Evolutionary conservation across 306 rosid genomes (phyloP), one percentile per base, ranked within the genome.

Genomic region (Quercus berberidifolia): DNA sequence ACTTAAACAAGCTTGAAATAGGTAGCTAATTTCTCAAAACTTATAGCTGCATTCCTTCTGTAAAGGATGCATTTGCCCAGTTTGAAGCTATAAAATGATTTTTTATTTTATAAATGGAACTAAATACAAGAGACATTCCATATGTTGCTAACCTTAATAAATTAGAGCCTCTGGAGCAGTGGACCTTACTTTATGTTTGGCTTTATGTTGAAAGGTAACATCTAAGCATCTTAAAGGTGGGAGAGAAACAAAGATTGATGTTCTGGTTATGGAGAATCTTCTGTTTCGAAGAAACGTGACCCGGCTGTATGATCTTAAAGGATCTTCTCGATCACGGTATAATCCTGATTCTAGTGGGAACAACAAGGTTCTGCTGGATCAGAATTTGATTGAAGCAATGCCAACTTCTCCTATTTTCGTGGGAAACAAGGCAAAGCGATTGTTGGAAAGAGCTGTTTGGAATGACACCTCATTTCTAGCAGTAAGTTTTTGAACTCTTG

Each of bases 221-320:
- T 78, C 96, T 52, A 96, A 88, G 83, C 94, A 90, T 87, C 84
- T 86, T 18, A 96, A 91, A 81, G 99, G 99, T 73, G 98, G 97
- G 75, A 96, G 80, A 81, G 98, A 93, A 76, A 71, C 87, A 54
- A 91, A 84, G 86, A 85, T 90, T 86, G 98, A 96, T 84, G 89
- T 96, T 79, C 84, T 96, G 85, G 96, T 96, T 56, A 96, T 96
- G 98, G 99, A 96, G 92, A 96, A 96, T 86, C 99, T 96, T 85
- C 74, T 96, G 59, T 96, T 82, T 83, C 76, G 86, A 87, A 92
- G 92, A 87, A 91, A 80, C 20, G 92, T 91, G 75, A 91, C 91
- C 0, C 92, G 92, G 60, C 89, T 96, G 17, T 96, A 93, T 73
- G 99, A 96, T 85, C 99, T 96, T 46, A 96, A 96, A 83, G 99